Evolutionary conservation across 2,329 filamentous ascomycete species (phyloP).

Genomic region (Alternaria sp.): DNA sequence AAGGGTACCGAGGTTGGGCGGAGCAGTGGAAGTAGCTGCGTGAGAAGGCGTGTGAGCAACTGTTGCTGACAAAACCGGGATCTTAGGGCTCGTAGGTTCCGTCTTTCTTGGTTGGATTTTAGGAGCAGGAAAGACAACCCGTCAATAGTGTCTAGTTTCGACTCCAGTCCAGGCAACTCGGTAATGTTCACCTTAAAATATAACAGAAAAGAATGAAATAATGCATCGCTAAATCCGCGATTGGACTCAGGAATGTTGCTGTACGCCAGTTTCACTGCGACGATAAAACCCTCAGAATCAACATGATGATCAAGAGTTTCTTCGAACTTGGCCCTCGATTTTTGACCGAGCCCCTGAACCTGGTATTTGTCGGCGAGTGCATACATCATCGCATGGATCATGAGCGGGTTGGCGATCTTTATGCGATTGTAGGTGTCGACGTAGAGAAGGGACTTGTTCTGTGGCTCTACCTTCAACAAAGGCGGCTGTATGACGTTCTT

Average conservation of each 20-base stretch:
- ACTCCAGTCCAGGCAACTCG: slow-evolving; percentile 18
- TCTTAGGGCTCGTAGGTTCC: neutral
- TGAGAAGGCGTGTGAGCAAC: neutral
- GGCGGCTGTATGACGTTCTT: slow-evolving; percentile 6
- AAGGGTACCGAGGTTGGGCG: neutral
- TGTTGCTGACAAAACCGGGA: neutral
- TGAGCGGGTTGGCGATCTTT: slow-evolving; percentile 44
- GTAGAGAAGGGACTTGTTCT: neutral
- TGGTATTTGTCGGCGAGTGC: slow-evolving; percentile 32
- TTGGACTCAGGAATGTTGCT: slow-evolving; percentile 38
- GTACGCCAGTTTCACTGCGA: slow-evolving; percentile 38
- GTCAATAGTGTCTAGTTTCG: slow-evolving; percentile 23
- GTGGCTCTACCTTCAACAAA: neutral
- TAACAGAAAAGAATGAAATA: slow-evolving; percentile 30
- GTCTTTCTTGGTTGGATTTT: slow-evolving; percentile 22
- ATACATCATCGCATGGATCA: slow-evolving; percentile 32
- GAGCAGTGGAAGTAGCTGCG: neutral
- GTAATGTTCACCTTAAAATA: slow-evolving; percentile 30
- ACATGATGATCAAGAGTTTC: slow-evolving; percentile 19
- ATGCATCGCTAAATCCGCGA: slow-evolving; percentile 43
- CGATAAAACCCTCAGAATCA: slow-evolving; percentile 38
- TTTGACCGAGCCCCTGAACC: slow-evolving; percentile 19
- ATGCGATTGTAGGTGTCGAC: neutral
- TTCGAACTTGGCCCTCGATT: slow-evolving; percentile 26
- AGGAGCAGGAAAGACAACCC: slow-evolving; percentile 25